Base-by-base conservation (phyloP, 1,139 yeast species). In the Nakaseomyces kungkrabaensis region DNA sequence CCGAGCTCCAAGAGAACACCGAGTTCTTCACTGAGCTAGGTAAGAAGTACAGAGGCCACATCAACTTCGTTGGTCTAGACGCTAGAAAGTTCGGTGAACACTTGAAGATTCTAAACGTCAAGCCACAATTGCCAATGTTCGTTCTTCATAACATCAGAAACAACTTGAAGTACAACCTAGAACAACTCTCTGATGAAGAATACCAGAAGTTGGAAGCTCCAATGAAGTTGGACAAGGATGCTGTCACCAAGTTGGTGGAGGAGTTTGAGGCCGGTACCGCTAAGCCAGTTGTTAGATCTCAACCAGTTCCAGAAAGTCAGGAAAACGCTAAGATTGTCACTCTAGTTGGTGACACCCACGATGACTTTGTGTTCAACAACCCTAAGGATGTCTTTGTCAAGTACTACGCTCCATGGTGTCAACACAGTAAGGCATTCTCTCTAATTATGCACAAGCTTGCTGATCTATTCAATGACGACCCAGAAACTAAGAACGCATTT, bases 371-470 rank as follows among this genome's bases (percentile, higher is more conserved):
- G 53, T 72, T 74, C 45, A 88, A 88, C 64, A 72, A 74, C 47
- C 68, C 76, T 49, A 87, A 85, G 76, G 97, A 92, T 68, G 89
- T 90, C 46, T 74, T 92, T 59, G 90, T 92, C 58, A 88, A 88
- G 75, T 90, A 86, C 73, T 92, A 86, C 66, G 97, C 97, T 48
- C 95, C 96, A 71, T 92, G 97, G 97, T 90, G 97, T 75, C 95
- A 97, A 42, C 97, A 90, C 76, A 90, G 97, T 77, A 89, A 88
- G 77, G 86, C 79, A 70, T 77, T 90, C 68, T 95, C 95, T 51
- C 97, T 97, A 63, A 75, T 75, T 52, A 92, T 82, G 76, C 95
- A 86, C 65, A 90, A 88, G 67, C 78, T 90, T 59, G 97, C 89
- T 50, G 81, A 73, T 48, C 66, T 84, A 50, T 85, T 75, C 68